Evolutionary conservation across 192 early-diverging fungal species (phyloP).

Genomic region (Coemansia sp.): DNA sequence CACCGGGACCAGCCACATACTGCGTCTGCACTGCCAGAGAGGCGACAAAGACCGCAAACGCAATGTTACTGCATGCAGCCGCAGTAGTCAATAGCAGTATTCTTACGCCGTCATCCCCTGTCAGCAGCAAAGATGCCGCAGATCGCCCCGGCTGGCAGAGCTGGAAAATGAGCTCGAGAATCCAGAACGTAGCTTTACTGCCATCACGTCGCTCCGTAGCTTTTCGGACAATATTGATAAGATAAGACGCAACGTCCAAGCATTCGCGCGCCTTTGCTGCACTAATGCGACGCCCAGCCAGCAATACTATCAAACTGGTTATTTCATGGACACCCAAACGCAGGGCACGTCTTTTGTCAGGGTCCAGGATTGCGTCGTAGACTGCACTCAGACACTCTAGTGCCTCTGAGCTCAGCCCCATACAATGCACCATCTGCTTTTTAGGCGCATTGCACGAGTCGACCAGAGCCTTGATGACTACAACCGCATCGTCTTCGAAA

Average conservation of each 20-base stretch:
- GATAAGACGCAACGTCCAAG: not conserved
- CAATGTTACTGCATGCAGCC: constrained; percentile 21
- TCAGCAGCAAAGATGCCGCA: not conserved
- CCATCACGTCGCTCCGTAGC: not conserved
- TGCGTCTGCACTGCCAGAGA: constrained; percentile 11
- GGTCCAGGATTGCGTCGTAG: no score
- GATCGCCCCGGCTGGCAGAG: constrained; percentile 7
- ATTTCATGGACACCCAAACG: not conserved
- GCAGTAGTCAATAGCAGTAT: constrained; percentile 32
- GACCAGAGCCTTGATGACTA: no score
- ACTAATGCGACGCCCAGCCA: not conserved
- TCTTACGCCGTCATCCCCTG: not conserved
- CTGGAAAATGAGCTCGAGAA: constrained; percentile 34
- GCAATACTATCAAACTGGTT: not conserved
- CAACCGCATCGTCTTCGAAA: no score
- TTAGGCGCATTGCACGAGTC: no score
- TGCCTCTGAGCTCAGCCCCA: no score
- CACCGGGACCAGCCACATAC: constrained; percentile 9
- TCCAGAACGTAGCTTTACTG: constrained; percentile 17
- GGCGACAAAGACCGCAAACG: constrained; percentile 22
- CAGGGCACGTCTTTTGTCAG: no score
- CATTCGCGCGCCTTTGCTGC: not conserved
- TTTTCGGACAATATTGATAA: constrained; percentile 2
- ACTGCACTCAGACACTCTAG: no score
- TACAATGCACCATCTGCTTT: no score